Conservation (phyloP, 1,284 basidiomycete species). For the Puccinia triticina region DNA sequence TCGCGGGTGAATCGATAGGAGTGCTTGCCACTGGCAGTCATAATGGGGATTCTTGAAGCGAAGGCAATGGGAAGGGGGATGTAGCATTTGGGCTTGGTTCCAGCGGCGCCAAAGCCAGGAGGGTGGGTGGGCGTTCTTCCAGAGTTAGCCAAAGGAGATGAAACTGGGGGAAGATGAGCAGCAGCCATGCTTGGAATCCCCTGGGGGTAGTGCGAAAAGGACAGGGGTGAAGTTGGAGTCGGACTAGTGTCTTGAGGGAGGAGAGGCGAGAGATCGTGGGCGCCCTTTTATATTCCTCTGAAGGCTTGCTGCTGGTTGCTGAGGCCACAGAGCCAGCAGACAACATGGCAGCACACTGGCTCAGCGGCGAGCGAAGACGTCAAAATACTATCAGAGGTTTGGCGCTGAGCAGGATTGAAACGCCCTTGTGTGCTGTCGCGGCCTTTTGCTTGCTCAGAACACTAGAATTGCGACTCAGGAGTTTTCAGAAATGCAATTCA, state of each 20-base stretch:
- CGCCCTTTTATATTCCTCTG: background rate
- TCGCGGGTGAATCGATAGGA: background rate
- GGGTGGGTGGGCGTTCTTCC: background rate
- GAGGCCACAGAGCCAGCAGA: background rate
- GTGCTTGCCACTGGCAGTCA: background rate
- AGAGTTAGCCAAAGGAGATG: conserved; percentile 4
- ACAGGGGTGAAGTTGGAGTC: background rate
- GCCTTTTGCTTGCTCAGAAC: background rate
- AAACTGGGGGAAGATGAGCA: background rate
- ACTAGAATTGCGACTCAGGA: background rate
- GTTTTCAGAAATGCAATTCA: no score
- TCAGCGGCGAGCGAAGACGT: background rate
- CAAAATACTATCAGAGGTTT: background rate
- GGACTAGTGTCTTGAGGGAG: background rate
- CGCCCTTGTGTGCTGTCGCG: background rate
- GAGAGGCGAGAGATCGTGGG: background rate
- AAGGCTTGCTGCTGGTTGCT: background rate
- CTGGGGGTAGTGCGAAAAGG: background rate
- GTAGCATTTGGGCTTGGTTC: background rate
- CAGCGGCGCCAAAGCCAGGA: background rate
- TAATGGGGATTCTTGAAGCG: background rate
- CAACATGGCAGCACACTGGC: background rate
- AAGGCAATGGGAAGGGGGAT: background rate
- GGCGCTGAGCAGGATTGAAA: background rate
- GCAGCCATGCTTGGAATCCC: background rate